Evolutionary conservation across 371 early-diverging fungal species (phyloP), one percentile per base, ranked within the genome.

Genomic region (Syncephalis fuscata): DNA sequence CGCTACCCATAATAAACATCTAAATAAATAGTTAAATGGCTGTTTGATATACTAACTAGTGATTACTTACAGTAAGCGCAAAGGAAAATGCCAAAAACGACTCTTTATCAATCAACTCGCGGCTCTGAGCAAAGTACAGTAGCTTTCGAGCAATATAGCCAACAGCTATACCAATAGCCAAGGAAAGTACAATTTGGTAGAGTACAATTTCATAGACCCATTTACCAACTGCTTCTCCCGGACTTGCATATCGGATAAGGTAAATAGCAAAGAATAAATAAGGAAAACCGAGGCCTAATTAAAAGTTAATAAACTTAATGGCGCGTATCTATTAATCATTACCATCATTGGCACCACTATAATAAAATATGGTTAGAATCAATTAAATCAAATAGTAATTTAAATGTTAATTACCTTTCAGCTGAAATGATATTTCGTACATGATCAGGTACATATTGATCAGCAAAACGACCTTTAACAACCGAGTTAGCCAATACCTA

Each of bases 381-480:
- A 1, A 23, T 26, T 43, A 14, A 10, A 26, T 37, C 14, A 20
- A n/a, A 19, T 20, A 2, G 38, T 24, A 10, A 15, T 11, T 21
- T 38, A 3, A 4, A 2, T 10, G 22, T 23, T 25, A 45, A 27
- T 40, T 58, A 68, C 70, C 72, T 75, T 58, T 98, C 98, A 11
- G 85, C 85, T 0, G 85, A 72, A 16, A 98, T 61, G 7, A 95
- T 61, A 48, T 86, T 60, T 22, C 95, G 80, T 11, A 96, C 67
- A 39, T 81, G 59, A 9, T 60, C 51, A 0, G 93, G 88, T 9
- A 98, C 84, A 48, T 89, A 73, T 48, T 74, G 74, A 53, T 89
- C 90, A 1, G 98, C 94, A 72, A 92, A 95, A 44, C 77, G 70
- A 14, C 98, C 96, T 56, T 88, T 88, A 8, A 96, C 80, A 17